phyloP scores from a whole-genome alignment of 2,329 filamentous ascomycete species.

The Aspergillus sclerotialis region DNA sequence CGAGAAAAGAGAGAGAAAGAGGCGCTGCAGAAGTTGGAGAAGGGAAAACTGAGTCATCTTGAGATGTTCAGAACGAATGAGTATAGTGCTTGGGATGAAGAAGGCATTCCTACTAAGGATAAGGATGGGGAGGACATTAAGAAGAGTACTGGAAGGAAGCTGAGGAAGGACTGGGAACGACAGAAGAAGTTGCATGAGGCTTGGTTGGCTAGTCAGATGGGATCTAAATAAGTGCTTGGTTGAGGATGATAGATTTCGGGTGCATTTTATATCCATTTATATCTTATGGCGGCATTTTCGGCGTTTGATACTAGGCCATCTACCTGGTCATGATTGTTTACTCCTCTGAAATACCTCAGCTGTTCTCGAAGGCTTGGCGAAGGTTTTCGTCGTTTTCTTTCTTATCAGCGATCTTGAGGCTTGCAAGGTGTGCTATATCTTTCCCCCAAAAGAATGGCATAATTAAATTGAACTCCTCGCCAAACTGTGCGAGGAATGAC shows the following conservation, averaged over 20 bases:
- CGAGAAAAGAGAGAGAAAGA: conserved; percentile 41
- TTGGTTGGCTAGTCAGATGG: conserved; percentile 15
- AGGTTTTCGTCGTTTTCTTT: conserved; percentile 12
- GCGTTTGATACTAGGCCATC: too few relatives aligned
- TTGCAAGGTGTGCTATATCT: conserved; percentile 9
- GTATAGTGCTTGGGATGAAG: conserved; percentile 73
- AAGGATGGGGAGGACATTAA: conserved; percentile 71
- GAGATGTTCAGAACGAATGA: conserved; percentile 48
- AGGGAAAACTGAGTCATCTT: conserved; percentile 48
- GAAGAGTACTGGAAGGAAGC: conserved; percentile 72
- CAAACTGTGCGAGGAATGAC: not conserved
- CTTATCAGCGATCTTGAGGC: conserved; percentile 14
- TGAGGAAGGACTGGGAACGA: conserved; percentile 82
- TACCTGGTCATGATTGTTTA: too few relatives aligned
- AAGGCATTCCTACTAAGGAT: conserved; percentile 72
- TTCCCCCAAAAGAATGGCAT: conserved; percentile 1
- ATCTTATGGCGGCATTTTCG: too few relatives aligned
- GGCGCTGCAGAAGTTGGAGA: conserved; percentile 47
- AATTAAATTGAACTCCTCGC: not conserved
- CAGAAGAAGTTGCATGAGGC: conserved; percentile 63
- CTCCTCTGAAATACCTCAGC: too few relatives aligned
- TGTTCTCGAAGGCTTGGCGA: conserved; percentile 10
- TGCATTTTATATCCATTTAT: too few relatives aligned
- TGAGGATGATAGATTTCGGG: too few relatives aligned
- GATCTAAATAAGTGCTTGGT: too few relatives aligned